These are phyloP conservation scores for Trichoderma aggressivum DNA, from an alignment of 2,329 filamentous ascomycete species.

Conservation along the genomic window DNA sequence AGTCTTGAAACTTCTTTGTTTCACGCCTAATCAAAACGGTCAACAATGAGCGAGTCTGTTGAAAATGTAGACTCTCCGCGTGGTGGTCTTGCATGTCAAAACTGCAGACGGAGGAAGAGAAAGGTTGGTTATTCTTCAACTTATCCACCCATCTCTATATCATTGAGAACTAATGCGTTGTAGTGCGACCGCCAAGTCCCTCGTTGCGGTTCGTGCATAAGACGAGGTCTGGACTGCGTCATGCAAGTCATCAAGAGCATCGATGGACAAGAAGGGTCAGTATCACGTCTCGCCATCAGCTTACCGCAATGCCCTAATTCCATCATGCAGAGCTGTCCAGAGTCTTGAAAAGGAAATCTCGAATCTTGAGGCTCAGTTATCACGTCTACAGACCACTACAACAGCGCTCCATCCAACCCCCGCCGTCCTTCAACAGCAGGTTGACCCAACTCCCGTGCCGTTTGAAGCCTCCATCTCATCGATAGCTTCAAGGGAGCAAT, in stretches of 20 bases:
- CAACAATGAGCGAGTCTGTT: not conserved
- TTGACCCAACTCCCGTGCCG: not conserved
- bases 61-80: not conserved
- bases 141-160: not conserved
- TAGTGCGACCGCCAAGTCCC: slow-evolving; percentile 11
- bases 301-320: not conserved
- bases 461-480: not conserved
- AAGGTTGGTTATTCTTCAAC: not conserved
- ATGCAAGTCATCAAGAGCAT: slow-evolving; percentile 5
- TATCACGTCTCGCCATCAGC: not conserved
- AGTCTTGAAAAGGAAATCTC: slow-evolving; percentile 10
- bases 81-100: slow-evolving; percentile 6
- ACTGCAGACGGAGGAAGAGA: slow-evolving; percentile 15
- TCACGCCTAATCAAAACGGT: not conserved
- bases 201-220: slow-evolving; percentile 10
- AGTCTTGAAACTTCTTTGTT: not conserved
- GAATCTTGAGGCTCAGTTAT: slow-evolving; percentile 3
- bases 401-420: not conserved
- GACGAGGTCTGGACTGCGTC: slow-evolving; percentile 11
- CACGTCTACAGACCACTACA: not conserved
- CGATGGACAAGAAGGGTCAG: slow-evolving; percentile 11
- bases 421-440: not conserved
- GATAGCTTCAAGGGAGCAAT: not conserved
- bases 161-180: not conserved
- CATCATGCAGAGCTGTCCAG: not conserved